Evolutionary conservation across 2,329 filamentous ascomycete species (phyloP), one percentile per base, ranked within the genome.

Genomic region (Macrophomina phaseolina): DNA sequence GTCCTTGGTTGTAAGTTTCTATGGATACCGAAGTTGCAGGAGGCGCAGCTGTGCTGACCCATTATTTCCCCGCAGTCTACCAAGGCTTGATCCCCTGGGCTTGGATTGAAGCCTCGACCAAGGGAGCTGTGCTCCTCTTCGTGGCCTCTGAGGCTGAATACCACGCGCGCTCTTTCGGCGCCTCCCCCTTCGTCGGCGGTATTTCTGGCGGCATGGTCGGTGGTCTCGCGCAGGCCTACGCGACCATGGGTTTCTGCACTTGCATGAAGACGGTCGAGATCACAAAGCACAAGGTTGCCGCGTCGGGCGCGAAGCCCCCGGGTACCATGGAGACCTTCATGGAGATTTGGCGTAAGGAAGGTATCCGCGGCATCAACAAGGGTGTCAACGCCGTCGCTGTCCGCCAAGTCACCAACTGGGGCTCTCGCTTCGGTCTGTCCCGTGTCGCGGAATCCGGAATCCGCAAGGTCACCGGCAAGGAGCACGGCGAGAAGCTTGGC

Each of bases 201-300:
- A 98, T 99, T 83, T 79, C 86, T 38, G 95, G 95, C 76, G 95
- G 95, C 81, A 93, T 99, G 85, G 87, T 89, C 28, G 95, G 95
- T 79, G 95, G 95, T 86, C 89, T 99, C 68, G 95, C 94, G 55
- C 95, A 99, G 84, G 95, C 95, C 68, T 99, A 99, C 81, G 95
- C 95, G 72, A 99, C 95, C 80, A 99, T 99, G 94, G 95, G 95
- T 73, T 99, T 99, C 89, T 99, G 95, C 84, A 99, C 95, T 69
- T 99, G 95, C 88, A 99, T 99, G 95, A 99, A 99, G 90, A 99
- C 95, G 70, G 95, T 98, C 72, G 95, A 99, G 83, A 99, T 99
- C 83, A 99, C 95, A 78, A 96, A 97, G 84, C 91, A 95, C 86
- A 98, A 98, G 88, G 85, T 95, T 77, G 93, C 92, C 14, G 90